A percentile compares a stretch with the other conserved stretches of the same genome.
phyloP scores from a whole-genome alignment of 352 stramenopile genomes.

The Phytopythium kandeliae region DNA sequence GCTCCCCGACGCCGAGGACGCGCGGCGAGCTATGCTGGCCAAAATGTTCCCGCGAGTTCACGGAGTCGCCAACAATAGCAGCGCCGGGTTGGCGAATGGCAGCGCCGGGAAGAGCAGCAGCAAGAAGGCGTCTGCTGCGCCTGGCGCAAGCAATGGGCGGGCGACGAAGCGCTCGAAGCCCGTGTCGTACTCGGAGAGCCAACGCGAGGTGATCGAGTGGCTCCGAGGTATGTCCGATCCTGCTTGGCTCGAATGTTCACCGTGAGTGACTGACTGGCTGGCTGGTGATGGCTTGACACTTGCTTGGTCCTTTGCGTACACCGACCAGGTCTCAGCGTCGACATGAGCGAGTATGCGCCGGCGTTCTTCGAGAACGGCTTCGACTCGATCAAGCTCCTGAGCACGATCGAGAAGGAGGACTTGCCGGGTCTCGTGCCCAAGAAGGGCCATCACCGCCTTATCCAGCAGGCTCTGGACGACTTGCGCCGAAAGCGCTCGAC shows the following conservation, averaged over 20 bases:
- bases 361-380: conserved; percentile 87
- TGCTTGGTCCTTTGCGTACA: no score
- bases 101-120: conserved; percentile 14
- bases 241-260: neutral
- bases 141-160: conserved; percentile 9
- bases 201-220: conserved; percentile 80
- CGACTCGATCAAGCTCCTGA: conserved; percentile 82
- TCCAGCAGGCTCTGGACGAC: conserved; percentile 72
- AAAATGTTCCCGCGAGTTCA: conserved; percentile 81
- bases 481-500: conserved; percentile 69
- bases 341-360: conserved; percentile 82
- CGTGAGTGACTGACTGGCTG: neutral
- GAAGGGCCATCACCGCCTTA: conserved; percentile 78
- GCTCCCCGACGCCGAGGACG: conserved; percentile 14
- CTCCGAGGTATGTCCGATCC: conserved; percentile 25
- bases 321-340: conserved; percentile 40
- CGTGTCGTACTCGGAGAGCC: conserved; percentile 44
- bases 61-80: conserved; percentile 28
- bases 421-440: conserved; percentile 73
- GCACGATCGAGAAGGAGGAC: conserved; percentile 65
- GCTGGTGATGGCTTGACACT: no score
- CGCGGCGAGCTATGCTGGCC: conserved; percentile 66
- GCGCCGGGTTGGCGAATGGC: conserved; percentile 6
- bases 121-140: neutral
- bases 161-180: conserved; percentile 39